phyloP scores from a whole-genome alignment of 352 stramenopile species.

The Pythium myriotylum region DNA sequence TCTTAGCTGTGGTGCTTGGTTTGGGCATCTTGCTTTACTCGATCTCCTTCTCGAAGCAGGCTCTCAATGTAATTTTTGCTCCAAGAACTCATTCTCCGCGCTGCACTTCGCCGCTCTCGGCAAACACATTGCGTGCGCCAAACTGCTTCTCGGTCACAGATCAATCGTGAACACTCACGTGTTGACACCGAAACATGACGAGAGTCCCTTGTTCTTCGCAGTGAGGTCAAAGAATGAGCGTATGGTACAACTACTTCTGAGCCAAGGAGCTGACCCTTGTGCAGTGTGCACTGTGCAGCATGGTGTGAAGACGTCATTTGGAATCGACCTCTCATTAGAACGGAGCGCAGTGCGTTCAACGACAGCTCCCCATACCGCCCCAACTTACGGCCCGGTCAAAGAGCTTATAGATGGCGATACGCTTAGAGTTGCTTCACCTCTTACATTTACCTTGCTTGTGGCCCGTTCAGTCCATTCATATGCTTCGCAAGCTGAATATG shows the following conservation, averaged over 20 bases:
- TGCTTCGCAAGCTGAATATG: constrained; percentile 24
- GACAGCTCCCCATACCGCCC: constrained; percentile 3
- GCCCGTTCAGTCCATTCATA: constrained; percentile 35
- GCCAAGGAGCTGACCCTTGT: constrained; percentile 38
- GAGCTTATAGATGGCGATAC: constrained; percentile 18
- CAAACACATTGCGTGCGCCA: constrained; percentile 41
- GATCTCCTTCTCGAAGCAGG: constrained; percentile 58
- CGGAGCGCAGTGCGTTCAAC: too few species aligned
- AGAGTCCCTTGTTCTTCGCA: constrained; percentile 61
- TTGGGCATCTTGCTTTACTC: constrained; percentile 45
- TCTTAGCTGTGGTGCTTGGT: constrained; percentile 52
- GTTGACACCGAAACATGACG: constrained; percentile 34
- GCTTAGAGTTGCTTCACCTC: constrained; percentile 37
- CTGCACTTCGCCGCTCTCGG: constrained; percentile 62
- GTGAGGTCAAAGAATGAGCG: constrained; percentile 50
- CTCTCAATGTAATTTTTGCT: constrained; percentile 39
- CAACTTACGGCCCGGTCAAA: constrained; percentile 10
- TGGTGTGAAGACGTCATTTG: constrained; percentile 40
- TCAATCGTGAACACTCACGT: constrained; percentile 46
- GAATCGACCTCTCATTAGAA: constrained; percentile 19
- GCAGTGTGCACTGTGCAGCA: constrained; percentile 49
- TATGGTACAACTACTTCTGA: constrained; percentile 54
- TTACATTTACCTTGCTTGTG: constrained; percentile 53
- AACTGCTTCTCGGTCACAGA: constrained; percentile 38
- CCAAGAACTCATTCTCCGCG: constrained; percentile 47